Percentiles rank a stretch among this genome's conserved stretches.
These are phyloP conservation scores for Diaporthe vexans DNA, from an alignment of 2,329 filamentous ascomycete genomes.

Conservation along the genomic window DNA sequence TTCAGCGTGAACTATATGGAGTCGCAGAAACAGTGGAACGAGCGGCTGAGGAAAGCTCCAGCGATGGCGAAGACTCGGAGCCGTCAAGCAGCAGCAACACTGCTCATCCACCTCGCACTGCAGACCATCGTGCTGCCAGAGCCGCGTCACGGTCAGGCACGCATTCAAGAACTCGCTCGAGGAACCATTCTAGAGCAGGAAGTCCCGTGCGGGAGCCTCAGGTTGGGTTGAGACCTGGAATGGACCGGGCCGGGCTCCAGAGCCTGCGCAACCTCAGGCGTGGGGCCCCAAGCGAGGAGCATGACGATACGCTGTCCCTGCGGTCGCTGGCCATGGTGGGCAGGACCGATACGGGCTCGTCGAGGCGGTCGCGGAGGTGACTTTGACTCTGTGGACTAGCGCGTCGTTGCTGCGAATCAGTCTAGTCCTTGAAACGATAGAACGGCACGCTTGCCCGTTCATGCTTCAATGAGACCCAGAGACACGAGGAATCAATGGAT, in stretches of 20 bases:
- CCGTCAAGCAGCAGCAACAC: neutral
- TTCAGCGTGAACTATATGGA: neutral
- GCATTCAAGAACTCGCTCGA: slow-evolving; percentile 21
- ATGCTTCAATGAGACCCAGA: neutral
- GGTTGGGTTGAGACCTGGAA: slow-evolving; percentile 35
- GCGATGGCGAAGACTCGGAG: slow-evolving; percentile 36
- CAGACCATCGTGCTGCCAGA: slow-evolving; percentile 24
- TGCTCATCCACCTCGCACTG: slow-evolving; percentile 18
- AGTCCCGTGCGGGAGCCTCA: slow-evolving; percentile 25
- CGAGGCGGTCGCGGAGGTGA: slow-evolving; percentile 36
- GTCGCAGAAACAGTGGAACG: neutral
- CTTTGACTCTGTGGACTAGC: neutral
- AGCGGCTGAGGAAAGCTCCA: slow-evolving; percentile 36
- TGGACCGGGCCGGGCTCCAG: slow-evolving; percentile 40
- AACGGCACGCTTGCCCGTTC: neutral
- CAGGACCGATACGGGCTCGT: slow-evolving; percentile 34
- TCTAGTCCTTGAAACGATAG: neutral
- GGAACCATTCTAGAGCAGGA: slow-evolving; percentile 22
- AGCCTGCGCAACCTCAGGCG: slow-evolving; percentile 39
- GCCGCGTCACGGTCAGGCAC: slow-evolving; percentile 25
- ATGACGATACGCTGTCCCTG: slow-evolving; percentile 38
- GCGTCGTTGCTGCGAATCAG: too few relatives aligned
- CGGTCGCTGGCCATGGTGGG: slow-evolving; percentile 41
- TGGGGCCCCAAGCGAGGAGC: slow-evolving; percentile 35
- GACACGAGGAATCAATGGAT: neutral